Percentiles rank a stretch among this genome's conserved stretches.
These are phyloP conservation scores for Pisolithus thermaeus DNA, from an alignment of 1,284 basidiomycete species.

Conservation along the genomic window DNA sequence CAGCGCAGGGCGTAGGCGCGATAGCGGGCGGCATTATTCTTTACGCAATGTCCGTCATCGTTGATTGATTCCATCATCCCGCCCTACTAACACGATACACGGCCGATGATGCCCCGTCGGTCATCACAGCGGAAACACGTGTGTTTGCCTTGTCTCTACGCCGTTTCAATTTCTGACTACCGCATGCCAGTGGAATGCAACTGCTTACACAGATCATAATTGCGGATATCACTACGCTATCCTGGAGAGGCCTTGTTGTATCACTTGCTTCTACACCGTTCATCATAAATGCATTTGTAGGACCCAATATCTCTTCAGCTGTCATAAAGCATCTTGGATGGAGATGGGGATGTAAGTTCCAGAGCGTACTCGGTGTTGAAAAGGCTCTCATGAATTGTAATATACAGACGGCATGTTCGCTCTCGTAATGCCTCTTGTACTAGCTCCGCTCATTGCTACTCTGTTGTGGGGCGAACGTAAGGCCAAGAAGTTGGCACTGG, in stretches of 20 bases:
- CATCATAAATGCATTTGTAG: slow-evolving; percentile 64
- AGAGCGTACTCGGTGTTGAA: neutral
- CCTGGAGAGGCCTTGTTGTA: slow-evolving; percentile 72
- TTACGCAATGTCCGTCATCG: slow-evolving; percentile 44
- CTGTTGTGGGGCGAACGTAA: slow-evolving; percentile 69
- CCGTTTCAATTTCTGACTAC: slow-evolving; percentile 4
- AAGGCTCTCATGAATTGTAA: neutral
- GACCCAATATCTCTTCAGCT: slow-evolving; percentile 60
- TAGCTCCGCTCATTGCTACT: slow-evolving; percentile 55
- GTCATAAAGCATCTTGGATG: slow-evolving; percentile 55
- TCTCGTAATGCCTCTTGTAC: slow-evolving; percentile 50
- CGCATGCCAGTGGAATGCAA: slow-evolving; percentile 48
- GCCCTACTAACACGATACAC: neutral
- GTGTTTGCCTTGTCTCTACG: neutral
- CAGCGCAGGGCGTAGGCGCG: slow-evolving; percentile 48
- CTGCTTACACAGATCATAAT: slow-evolving; percentile 72
- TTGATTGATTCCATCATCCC: neutral
- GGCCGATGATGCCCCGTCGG: neutral
- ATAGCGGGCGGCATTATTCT: slow-evolving; percentile 51
- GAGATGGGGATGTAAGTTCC: slow-evolving; percentile 67
- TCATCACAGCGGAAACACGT: slow-evolving; percentile 47
- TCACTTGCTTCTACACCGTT: slow-evolving; percentile 64
- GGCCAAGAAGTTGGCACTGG: slow-evolving; percentile 42
- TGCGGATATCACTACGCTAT: slow-evolving; percentile 75
- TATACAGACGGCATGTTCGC: slow-evolving; percentile 62